Base-by-base conservation (phyloP, 2,329 filamentous ascomycete genomes). In the Aschersonia sp. region DNA sequence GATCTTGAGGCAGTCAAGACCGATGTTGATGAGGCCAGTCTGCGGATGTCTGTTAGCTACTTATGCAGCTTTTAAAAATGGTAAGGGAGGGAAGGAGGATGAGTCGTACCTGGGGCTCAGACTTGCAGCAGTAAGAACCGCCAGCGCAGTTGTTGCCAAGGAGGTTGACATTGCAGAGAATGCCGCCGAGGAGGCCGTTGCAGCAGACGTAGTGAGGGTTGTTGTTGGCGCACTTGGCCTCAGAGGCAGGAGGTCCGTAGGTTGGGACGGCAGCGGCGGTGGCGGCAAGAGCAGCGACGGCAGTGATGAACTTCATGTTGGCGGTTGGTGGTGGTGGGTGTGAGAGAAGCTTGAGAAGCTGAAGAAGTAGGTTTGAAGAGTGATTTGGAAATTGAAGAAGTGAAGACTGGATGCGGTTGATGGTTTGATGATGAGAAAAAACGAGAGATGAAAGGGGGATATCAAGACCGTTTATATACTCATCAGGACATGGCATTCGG, bases 221-320 rank as follows among this genome's bases (percentile, higher is more conserved):
- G 30, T 45, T 30, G 39, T 39, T 43, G 46, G 37, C 42, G 49
- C 30, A 47, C 12, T 39, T 12, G 30, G 4, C n/a, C 4, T 1
- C 0, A 37, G 22, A 4, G 5, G 22, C 5, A 41, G 30, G 7
- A 3, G 37, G n/a, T n/a, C 8, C 8, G 12, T 37, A 12, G 8
- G 32, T 46, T 22, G 49, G 49, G 41, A 11, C 46, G 35, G 49
- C 49, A 0, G 41, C 29, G 32, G 11, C 48, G 32, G 44, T 14
- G 35, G 49, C 46, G 11, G 46, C 49, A 7, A 50, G 46, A 31
- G 44, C 46, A 30, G 44, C 10, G 30, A 50, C 12, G 41, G 37
- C 49, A 42, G 44, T 7, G 10, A 44, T 29, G 44, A 11, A 48
- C 49, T 50, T 50, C 49, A 50, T 50, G 4, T 42, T 50, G 40